Conservation (phyloP, 345 rosid genomes). For the Pseudoturritis turrita region DNA sequence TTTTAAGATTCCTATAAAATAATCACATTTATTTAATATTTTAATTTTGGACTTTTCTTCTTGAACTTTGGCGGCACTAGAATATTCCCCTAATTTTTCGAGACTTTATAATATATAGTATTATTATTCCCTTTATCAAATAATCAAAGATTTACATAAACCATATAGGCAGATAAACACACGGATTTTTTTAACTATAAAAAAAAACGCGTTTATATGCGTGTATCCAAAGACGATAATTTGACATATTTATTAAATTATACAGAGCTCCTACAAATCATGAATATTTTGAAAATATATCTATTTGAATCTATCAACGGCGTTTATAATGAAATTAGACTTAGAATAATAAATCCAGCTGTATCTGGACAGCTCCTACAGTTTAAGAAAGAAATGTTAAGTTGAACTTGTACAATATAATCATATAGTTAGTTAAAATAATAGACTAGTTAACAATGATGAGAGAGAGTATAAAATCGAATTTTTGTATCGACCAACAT, state of each 20-base stretch:
- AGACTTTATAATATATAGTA: conserved; percentile 15
- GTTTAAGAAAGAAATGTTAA: neutral
- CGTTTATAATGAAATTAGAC: neutral
- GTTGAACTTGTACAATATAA: neutral
- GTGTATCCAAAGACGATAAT: neutral
- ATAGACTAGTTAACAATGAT: neutral
- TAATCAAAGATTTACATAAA: conserved; percentile 10
- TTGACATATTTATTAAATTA: neutral
- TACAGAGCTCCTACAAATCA: neutral
- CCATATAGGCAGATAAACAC: neutral
- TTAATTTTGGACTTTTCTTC: conserved; percentile 70
- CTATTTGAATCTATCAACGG: neutral
- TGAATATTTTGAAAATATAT: neutral
- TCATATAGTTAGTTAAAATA: neutral
- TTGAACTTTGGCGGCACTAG: conserved; percentile 84
- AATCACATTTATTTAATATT: conserved; percentile 34
- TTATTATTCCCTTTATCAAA: neutral
- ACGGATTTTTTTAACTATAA: neutral
- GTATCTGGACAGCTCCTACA: neutral
- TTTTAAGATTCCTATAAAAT: conserved; percentile 30
- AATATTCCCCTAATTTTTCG: conserved; percentile 82
- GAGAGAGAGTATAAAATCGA: no score
- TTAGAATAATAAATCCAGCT: neutral
- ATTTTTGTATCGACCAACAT: neutral
- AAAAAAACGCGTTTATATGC: conserved; percentile 2